Conservation (phyloP, 2,329 filamentous ascomycete species). For the Talaromyces sp. region DNA sequence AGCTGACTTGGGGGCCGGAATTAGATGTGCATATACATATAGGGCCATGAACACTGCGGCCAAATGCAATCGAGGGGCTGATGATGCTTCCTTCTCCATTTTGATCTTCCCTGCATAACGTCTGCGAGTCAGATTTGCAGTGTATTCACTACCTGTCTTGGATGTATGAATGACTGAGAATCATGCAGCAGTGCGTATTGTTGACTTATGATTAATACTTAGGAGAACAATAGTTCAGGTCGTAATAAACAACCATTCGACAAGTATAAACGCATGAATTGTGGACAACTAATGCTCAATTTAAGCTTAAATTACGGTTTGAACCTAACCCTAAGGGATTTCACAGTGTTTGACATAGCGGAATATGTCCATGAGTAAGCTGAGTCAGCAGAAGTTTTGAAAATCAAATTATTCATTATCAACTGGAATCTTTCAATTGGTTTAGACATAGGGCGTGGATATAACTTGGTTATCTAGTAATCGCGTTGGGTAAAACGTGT, state of each 20-base stretch:
- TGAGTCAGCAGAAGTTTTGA: neutral
- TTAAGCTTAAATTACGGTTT: conserved; percentile 6
- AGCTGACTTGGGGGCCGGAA: neutral
- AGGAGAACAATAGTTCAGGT: too few relatives aligned
- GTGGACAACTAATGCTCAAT: neutral
- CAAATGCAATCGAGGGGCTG: neutral
- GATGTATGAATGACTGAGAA: neutral
- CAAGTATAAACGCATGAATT: neutral
- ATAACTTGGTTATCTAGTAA: neutral
- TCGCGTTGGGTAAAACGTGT: too few relatives aligned
- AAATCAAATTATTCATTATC: neutral
- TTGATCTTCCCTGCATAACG: neutral
- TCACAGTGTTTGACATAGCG: neutral
- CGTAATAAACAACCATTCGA: neutral
- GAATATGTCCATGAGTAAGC: neutral
- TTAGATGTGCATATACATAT: too few relatives aligned
- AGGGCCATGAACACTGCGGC: neutral
- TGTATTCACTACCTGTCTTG: neutral
- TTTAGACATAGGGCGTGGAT: neutral
- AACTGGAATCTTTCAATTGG: too few relatives aligned
- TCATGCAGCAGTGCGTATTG: neutral
- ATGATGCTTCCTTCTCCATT: neutral
- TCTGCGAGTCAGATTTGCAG: neutral
- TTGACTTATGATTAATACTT: too few relatives aligned
- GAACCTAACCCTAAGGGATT: neutral